Evolutionary conservation across 192 early-diverging fungal genomes (phyloP).

Genomic region (Coemansia sp.): DNA sequence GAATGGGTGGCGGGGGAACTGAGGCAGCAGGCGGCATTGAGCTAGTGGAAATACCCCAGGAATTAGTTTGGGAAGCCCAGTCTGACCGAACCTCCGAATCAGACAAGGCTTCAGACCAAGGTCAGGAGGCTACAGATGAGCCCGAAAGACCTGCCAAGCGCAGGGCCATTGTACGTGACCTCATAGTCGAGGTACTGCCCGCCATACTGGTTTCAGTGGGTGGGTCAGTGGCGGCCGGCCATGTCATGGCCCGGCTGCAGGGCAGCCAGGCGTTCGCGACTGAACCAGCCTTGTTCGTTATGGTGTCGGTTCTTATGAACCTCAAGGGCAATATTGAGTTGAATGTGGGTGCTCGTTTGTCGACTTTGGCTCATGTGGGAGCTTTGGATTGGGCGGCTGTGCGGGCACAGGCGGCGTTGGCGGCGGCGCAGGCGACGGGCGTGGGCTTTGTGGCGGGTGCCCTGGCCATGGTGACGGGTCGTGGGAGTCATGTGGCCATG

Average conservation of each 20-base stretch:
- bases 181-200: constrained; percentile 53
- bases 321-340: constrained; percentile 91
- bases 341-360: constrained; percentile 81
- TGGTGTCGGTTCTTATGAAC: constrained; percentile 79
- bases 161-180: constrained; percentile 18
- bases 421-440: constrained; percentile 67
- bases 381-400: constrained; percentile 54
- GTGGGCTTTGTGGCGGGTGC: constrained; percentile 68
- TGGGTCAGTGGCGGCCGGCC: constrained; percentile 66
- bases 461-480: constrained; percentile 52
- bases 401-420: constrained; percentile 65
- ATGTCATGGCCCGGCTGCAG: constrained; percentile 62
- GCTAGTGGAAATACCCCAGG: too few species aligned
- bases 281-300: constrained; percentile 72
- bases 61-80: too few species aligned
- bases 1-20: too few species aligned
- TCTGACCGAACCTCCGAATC: too few species aligned
- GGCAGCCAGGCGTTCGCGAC: constrained; percentile 62
- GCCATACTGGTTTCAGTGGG: constrained; percentile 64
- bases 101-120: too few species aligned
- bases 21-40: too few species aligned
- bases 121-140: too few species aligned
- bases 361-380: constrained; percentile 68
- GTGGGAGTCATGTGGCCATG: constrained; percentile 16
- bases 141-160: too few species aligned